A percentile compares a stretch with the other conserved stretches of the same genome.
These are phyloP conservation scores for Caryopteris hybrid DNA, from an alignment of 305 asterid species.

Conservation along the genomic window DNA sequence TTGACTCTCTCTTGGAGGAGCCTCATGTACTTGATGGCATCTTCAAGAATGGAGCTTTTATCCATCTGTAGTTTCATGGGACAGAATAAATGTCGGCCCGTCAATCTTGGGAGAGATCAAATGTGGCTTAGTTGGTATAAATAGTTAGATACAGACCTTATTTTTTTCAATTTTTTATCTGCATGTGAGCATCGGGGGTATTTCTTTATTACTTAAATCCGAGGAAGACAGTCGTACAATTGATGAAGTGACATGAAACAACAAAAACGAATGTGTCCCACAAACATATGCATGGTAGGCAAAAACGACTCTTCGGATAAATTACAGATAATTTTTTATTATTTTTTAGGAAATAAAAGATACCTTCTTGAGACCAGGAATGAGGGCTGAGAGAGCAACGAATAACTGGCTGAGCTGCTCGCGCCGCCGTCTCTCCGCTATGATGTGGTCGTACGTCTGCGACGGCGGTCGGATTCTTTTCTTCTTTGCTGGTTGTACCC, in stretches of 20 bases:
- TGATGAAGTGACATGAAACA: neutral
- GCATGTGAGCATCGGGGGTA: neutral
- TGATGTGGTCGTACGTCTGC: constrained; percentile 53
- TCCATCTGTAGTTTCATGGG: constrained; percentile 32
- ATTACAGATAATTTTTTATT: no score
- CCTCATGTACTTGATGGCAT: constrained; percentile 48
- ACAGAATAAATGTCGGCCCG: no score
- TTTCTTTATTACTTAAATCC: neutral
- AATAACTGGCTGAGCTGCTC: constrained; percentile 54
- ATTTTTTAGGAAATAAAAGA: no score
- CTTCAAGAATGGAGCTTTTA: constrained; percentile 55
- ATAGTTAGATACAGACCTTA: no score
- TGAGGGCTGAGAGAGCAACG: constrained; percentile 48
- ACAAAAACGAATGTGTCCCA: neutral
- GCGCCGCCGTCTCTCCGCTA: constrained; percentile 59
- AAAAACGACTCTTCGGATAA: neutral
- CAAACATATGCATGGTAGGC: neutral
- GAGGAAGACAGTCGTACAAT: neutral
- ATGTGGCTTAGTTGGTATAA: no score
- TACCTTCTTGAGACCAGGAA: constrained; percentile 52
- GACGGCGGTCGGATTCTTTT: constrained; percentile 42
- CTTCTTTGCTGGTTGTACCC: constrained; percentile 20
- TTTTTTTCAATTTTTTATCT: neutral
- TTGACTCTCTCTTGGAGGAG: constrained; percentile 43
- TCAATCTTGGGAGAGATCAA: no score